Percentiles rank a stretch among this genome's conserved stretches.
These are phyloP conservation scores for Cryptosporidium meleagridis DNA, from an alignment of 169 alveolate genomes.

Conservation along the genomic window DNA sequence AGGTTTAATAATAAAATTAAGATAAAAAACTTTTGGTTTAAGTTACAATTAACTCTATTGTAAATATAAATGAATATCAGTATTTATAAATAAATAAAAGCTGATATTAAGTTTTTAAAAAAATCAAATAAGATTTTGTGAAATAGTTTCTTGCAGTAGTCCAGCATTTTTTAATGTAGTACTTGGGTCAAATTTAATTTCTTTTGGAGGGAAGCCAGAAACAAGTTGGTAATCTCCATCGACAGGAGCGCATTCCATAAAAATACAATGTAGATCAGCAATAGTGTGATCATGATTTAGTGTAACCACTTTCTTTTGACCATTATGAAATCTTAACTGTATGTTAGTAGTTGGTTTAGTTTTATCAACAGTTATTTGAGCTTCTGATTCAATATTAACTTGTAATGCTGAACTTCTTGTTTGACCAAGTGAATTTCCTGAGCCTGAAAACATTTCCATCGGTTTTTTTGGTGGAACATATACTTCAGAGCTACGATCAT, in stretches of 20 bases:
- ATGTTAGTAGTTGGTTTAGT: constrained; percentile 83
- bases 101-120: background rate
- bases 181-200: constrained; percentile 43
- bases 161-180: constrained; percentile 79
- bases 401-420: constrained; percentile 73
- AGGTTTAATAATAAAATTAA: background rate
- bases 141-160: constrained; percentile 72
- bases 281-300: constrained; percentile 81
- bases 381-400: constrained; percentile 29
- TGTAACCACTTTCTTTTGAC: constrained; percentile 82
- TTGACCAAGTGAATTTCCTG: constrained; percentile 80
- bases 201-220: constrained; percentile 88
- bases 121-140: constrained; percentile 64
- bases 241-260: constrained; percentile 88
- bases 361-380: constrained; percentile 77
- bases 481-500: constrained; percentile 77
- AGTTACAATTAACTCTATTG: background rate
- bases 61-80: background rate
- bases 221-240: constrained; percentile 84
- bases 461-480: constrained; percentile 75
- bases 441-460: constrained; percentile 82
- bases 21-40: background rate
- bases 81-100: background rate
- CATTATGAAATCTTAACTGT: constrained; percentile 88
- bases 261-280: constrained; percentile 80